Percentiles rank a stretch among this genome's conserved stretches.
phyloP scores from a whole-genome alignment of 1,284 basidiomycete genomes.

The Ceratobasidium sp. region DNA sequence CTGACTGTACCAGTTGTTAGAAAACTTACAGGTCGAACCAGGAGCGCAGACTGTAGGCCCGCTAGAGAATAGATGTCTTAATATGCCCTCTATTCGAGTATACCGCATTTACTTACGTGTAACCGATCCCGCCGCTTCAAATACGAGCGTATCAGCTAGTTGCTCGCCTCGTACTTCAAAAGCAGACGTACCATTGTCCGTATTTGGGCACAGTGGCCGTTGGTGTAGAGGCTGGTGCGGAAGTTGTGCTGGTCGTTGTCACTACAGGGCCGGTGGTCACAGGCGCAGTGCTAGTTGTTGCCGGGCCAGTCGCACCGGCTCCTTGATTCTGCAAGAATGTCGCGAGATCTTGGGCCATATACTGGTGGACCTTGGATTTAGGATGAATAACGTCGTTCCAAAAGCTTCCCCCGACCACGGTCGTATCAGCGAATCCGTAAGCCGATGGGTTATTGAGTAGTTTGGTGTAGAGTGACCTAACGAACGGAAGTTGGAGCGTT shows the following conservation, averaged over 20 bases:
- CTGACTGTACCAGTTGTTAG: slow-evolving; percentile 11
- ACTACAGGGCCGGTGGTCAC: not conserved
- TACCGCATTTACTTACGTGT: not conserved
- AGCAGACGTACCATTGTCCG: slow-evolving; percentile 5
- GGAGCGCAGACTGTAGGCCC: not conserved
- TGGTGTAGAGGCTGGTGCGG: slow-evolving; percentile 2
- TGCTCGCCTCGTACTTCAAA: too few species aligned
- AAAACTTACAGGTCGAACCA: slow-evolving; percentile 5
- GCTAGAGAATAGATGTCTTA: not conserved
- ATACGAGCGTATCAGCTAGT: too few species aligned
- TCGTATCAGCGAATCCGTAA: slow-evolving; percentile 20
- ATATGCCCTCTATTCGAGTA: too few species aligned
- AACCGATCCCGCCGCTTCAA: slow-evolving; percentile 6
- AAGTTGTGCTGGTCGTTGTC: slow-evolving; percentile 6
- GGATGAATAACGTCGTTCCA: slow-evolving; percentile 27
- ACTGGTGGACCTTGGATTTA: slow-evolving; percentile 8
- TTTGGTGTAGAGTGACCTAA: slow-evolving; percentile 24
- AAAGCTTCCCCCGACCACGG: not conserved
- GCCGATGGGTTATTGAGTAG: slow-evolving; percentile 1
- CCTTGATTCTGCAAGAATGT: slow-evolving; percentile 5
- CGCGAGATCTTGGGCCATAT: slow-evolving; percentile 21
- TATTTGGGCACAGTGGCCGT: slow-evolving; percentile 11
- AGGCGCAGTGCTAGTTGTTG: not conserved
- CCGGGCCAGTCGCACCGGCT: not conserved
- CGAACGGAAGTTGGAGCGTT: too few species aligned